These are phyloP conservation scores for Geotrichum bryndzae DNA, from an alignment of 1,139 yeast genomes.

Conservation along the genomic window DNA sequence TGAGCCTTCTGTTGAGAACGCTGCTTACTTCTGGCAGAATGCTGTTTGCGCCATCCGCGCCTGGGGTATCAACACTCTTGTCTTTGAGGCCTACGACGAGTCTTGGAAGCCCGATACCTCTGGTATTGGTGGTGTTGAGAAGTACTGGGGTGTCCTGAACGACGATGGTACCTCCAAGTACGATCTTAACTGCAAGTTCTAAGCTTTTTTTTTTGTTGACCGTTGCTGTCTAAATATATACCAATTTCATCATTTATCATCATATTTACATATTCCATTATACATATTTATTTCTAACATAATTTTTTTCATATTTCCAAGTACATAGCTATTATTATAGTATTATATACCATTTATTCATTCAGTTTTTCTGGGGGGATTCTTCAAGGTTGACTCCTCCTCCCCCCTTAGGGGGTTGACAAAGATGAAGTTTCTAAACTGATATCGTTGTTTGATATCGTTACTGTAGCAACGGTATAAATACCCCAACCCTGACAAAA, in stretches of 20 bases:
- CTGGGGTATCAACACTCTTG: conserved; percentile 90
- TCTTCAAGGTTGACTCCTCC: too few species aligned
- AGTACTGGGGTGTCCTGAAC: conserved; percentile 88
- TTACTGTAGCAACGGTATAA: too few species aligned
- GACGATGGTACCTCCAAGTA: conserved; percentile 39
- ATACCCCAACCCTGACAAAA: too few species aligned
- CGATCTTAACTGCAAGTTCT: conserved; percentile 22
- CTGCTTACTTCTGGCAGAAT: conserved; percentile 74
- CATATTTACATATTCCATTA: background rate
- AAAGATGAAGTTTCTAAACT: too few species aligned
- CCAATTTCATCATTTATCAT: background rate
- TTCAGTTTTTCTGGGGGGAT: too few species aligned
- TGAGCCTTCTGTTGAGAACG: conserved; percentile 63
- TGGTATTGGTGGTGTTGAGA: conserved; percentile 76
- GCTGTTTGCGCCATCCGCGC: conserved; percentile 89
- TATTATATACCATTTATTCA: background rate
- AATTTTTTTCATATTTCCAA: background rate
- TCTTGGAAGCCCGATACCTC: conserved; percentile 91
- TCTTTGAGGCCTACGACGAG: conserved; percentile 92
- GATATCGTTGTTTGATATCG: too few species aligned
- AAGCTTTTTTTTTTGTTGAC: background rate
- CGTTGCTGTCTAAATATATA: background rate
- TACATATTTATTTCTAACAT: background rate
- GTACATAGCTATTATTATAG: background rate
- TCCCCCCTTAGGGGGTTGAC: too few species aligned